Evolutionary conservation across 202 grass and related monocot species (phyloP).

Genomic region (Cymbopogon flexuosus): DNA sequence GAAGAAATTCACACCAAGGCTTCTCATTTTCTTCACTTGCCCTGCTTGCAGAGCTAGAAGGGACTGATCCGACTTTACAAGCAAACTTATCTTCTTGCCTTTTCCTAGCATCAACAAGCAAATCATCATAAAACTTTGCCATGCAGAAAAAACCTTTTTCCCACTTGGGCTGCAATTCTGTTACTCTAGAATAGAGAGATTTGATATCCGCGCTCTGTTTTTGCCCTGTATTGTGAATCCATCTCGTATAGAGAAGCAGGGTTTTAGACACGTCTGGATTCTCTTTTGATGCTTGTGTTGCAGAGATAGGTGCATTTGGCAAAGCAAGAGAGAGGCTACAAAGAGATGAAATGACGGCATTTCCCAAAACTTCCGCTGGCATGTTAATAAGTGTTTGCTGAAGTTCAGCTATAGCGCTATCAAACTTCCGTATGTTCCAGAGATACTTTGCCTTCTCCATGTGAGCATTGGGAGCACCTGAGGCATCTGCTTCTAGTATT

Average conservation of each 20-base stretch:
- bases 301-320: conserved; percentile 69
- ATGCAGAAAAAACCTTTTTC: conserved; percentile 92
- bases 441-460: conserved; percentile 97
- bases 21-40: conserved; percentile 74
- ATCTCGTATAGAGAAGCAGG: conserved; percentile 96
- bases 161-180: conserved; percentile 84
- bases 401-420: conserved; percentile 91
- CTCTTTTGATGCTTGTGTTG: conserved; percentile 64
- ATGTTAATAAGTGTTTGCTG: conserved; percentile 88
- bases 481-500: conserved; percentile 92
- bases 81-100: conserved; percentile 83
- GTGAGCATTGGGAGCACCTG: conserved; percentile 72
- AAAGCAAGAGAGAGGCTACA: conserved; percentile 82
- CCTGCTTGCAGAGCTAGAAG: conserved; percentile 43
- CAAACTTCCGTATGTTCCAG: conserved; percentile 82
- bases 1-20: conserved; percentile 67
- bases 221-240: conserved; percentile 96
- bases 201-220: conserved; percentile 84
- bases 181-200: conserved; percentile 72
- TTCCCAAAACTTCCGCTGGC: conserved; percentile 65
- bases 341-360: conserved; percentile 62
- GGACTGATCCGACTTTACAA: conserved; percentile 38
- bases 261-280: conserved; percentile 88
- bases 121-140: conserved; percentile 92
- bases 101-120: conserved; percentile 90